These are phyloP conservation scores for Ophioceras dolichostomum DNA, from an alignment of 2,329 filamentous ascomycete species.

Conservation along the genomic window DNA sequence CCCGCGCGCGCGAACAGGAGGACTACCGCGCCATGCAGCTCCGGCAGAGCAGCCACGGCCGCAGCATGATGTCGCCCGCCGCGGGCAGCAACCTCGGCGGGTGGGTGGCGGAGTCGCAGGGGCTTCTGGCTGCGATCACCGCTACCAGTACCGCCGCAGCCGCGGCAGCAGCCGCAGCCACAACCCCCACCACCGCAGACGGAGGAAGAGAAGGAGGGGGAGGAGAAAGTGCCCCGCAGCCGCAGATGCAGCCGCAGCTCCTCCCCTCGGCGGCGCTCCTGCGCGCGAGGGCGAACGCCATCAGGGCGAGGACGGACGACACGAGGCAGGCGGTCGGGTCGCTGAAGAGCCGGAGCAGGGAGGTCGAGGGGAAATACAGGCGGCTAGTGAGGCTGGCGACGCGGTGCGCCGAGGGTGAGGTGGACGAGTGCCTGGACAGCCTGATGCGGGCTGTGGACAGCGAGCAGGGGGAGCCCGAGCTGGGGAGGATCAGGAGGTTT, in stretches of 20 bases:
- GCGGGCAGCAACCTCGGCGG: slow-evolving; percentile 29
- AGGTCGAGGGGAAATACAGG: slow-evolving; percentile 78
- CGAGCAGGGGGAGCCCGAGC: slow-evolving; percentile 64
- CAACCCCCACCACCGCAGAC: too few relatives aligned
- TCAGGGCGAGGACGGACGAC: slow-evolving; percentile 54
- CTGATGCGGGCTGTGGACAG: slow-evolving; percentile 83
- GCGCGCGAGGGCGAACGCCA: slow-evolving; percentile 55
- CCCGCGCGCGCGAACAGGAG: slow-evolving; percentile 60
- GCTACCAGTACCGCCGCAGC: slow-evolving; percentile 20
- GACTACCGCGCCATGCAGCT: slow-evolving; percentile 38
- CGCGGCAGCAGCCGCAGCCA: slow-evolving; percentile 15
- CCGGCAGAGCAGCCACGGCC: slow-evolving; percentile 27
- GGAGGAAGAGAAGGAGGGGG: too few relatives aligned
- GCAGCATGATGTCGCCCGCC: too few relatives aligned
- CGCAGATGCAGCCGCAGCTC: too few relatives aligned
- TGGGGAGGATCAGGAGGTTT: slow-evolving; percentile 66
- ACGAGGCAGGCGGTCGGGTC: slow-evolving; percentile 56
- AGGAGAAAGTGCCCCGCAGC: too few relatives aligned
- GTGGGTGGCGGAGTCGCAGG: slow-evolving; percentile 43
- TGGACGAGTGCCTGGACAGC: slow-evolving; percentile 69
- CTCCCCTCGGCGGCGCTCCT: slow-evolving; percentile 51
- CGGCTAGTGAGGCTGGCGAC: slow-evolving; percentile 83
- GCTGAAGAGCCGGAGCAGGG: slow-evolving; percentile 67
- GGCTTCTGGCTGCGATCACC: slow-evolving; percentile 27
- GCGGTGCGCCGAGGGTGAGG: slow-evolving; percentile 60